Evolutionary conservation across 257 asterid genomes (phyloP), one percentile per base, ranked within the genome.

Genomic region (Solanum paucissectum): DNA sequence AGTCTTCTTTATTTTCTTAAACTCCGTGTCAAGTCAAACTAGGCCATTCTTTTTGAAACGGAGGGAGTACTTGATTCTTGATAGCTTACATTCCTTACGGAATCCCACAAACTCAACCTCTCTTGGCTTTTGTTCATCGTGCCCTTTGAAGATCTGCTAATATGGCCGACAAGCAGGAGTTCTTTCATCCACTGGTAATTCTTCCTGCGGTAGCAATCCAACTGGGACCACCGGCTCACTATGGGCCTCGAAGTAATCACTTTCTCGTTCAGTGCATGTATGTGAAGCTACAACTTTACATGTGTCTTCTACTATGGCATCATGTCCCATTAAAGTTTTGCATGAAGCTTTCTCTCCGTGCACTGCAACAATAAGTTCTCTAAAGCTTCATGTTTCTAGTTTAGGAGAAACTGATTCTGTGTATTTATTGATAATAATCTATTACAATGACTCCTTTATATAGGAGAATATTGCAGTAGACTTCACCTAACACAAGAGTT

Each of bases 21-120:
- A 44, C 16, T 44, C 49, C 16, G 49, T 44, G 49, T 10, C 49
- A 42, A 42, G 49, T 42, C 49, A 42, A 42, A 42, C 49, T 42
- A 42, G 49, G 12, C 14, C 49, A 42, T 42, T 42, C 49, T 42
- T 42, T 42, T 42, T 42, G 13, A 42, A 42, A 42, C 49, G 5
- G 49, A 42, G 49, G 49, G 49, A 42, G 49, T 9, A 42, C 36
- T 60, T 91, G 87, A 40, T 86, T 87, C 76, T 77, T 84, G 9
- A 38, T 9, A 77, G 29, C 29, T 76, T 40, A 12, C 36, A 40
- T 38, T 38, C 36, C 12, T 27, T 40, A 1, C 88, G 88, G 6
- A 87, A 86, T 1, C 88, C 90, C 9, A 91, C 89, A 23, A 89
- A 91, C 25, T 79, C 86, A 14, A 84, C 89, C 18, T 88, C 82